Evolutionary conservation across 768 basidiomycete genomes (phyloP), one percentile per base, ranked within the genome.

Genomic region (Mycena olivaceomarginata): DNA sequence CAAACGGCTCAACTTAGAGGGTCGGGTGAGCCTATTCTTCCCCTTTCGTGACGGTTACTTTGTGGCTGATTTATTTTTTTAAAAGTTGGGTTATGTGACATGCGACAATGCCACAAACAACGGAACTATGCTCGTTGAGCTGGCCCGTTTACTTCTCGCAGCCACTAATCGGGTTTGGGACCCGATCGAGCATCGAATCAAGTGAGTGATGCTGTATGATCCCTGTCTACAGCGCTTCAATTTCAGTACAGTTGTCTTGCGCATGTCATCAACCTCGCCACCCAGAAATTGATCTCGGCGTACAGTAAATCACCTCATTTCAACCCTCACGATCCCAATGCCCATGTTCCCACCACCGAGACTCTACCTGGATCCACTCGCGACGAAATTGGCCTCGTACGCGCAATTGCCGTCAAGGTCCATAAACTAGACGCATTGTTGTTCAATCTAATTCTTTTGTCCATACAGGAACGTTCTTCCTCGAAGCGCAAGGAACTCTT

Each of bases 291-390:
- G 15, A 68, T 68, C 22, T 68, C 67, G 2, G 16, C 20, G 39
- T 68, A 68, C 40, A 68, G 67, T 40, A 56, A 68, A 25, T 31
- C 67, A n/a, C 53, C 67, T 13, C 67, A 68, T 40, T 68, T 68
- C 40, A 43, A 56, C 41, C 4, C 67, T 8, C 67, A 57, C n/a
- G 67, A 68, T 4, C 67, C 67, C 5, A 57, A 31, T 2, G 67
- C 67, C 7, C 67, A 68, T n/a, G n/a, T 68, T 2, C 67, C 48
- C 25, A 67, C 40, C 18, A n/a, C 13, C 48, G 37, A 2, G 45
- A 25, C 20, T 25, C 25, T 25, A 25, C 25, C 25, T 25, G 25
- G 20, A 11, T 2, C 25, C 25, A 18, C 41, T 39, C 53, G 40
- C 7, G 68, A 60, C 10, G 68, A 70, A 25, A 60, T 70, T 16